Conservation (phyloP, 2,329 filamentous ascomycete species). For the Scopulariopsis brevicaulis region DNA sequence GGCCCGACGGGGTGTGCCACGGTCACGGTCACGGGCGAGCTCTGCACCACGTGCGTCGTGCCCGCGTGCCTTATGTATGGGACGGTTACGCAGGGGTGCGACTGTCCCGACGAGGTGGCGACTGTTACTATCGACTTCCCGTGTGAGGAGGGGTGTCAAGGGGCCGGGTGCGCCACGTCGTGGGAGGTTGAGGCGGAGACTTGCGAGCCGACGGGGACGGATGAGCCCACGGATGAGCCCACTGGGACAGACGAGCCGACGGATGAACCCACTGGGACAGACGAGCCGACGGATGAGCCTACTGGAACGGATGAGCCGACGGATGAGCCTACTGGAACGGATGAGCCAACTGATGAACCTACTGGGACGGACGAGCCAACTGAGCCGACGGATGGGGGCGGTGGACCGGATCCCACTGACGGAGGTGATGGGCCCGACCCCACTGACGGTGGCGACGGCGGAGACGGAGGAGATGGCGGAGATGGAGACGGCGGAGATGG, state of each 20-base stretch:
- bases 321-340: neutral
- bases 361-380: neutral
- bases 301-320: neutral
- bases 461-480: neutral
- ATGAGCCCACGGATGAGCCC: neutral
- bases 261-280: neutral
- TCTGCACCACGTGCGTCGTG: conserved; percentile 21
- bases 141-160: conserved; percentile 3
- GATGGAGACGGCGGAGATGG: neutral
- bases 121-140: conserved; percentile 6
- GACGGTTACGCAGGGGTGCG: conserved; percentile 13
- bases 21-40: conserved; percentile 16
- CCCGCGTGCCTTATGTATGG: conserved; percentile 16
- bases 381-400: too few relatives aligned
- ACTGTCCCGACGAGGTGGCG: neutral
- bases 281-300: neutral
- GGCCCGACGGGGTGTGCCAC: conserved; percentile 17
- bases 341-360: neutral
- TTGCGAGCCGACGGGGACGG: neutral
- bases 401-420: too few relatives aligned
- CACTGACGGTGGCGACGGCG: neutral
- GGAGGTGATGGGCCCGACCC: neutral
- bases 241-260: conserved; percentile 1
- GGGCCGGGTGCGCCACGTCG: neutral
- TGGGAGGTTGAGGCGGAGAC: neutral